Base-by-base conservation (phyloP, 768 basidiomycete species). In the Leccinum incarnatum region DNA sequence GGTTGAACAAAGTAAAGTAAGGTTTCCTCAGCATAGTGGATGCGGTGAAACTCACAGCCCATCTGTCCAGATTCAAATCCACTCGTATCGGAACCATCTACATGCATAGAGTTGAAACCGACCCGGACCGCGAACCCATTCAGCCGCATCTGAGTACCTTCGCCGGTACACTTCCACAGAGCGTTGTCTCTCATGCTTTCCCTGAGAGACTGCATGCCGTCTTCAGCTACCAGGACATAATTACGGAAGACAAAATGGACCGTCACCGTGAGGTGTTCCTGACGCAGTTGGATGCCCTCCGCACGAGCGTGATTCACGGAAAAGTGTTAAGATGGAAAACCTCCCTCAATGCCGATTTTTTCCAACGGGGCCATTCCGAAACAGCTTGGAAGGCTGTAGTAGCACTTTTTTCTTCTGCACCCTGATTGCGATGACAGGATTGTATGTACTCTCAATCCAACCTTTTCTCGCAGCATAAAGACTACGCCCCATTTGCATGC, bases 21-120 rank as follows among this genome's bases (percentile, higher is more conserved):
- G 52, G 5, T 27, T 32, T 6, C 2, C 21, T 42, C 27, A 5
- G 5, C 10, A 7, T 45, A 17, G 12, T 46, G 7, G 17, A 55
- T 14, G 23, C 0, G 2, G 46, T 2, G 21, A 27, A 36, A 27
- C 52, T 3, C 1, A 65, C 19, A 6, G 1, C 8, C 3, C 23
- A 11, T 50, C 3, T 51, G 30, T 53, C 32, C 25, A 67, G 66
- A 47, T 57, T 21, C 17, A 59, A 5, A 32, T 57, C 58, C 27
- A 56, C 57, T 14, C 49, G 30, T 19, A 12, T 27, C 0, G 66
- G 67, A 34, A 57, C 10, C n/a, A 61, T 67, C 19, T 67, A 67
- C 42, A 7, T 65, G 61, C 57, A 63, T 51, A 51, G 51, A 36
- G 2, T 68, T 19, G 67, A 57, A 25, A 37, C 7, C 5, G 23